A percentile compares a stretch with the other conserved stretches of the same genome.
phyloP scores from a whole-genome alignment of 1,139 yeast species.

The Scheffersomyces parashehatae region DNA sequence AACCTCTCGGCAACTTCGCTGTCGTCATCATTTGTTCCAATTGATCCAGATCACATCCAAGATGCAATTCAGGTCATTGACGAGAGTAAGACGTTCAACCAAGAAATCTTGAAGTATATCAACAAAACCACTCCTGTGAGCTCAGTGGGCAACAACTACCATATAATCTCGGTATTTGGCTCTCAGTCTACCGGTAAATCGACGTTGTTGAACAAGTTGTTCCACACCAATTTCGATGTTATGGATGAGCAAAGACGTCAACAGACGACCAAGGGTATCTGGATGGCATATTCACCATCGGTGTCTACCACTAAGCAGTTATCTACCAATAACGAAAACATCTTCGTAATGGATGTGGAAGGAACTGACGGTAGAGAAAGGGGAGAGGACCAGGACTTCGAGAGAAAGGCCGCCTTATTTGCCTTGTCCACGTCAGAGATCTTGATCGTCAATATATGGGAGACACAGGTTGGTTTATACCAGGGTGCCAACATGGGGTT shows the following conservation, averaged over 20 bases:
- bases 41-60: constrained; percentile 29
- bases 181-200: constrained; percentile 97
- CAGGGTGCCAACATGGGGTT: constrained; percentile 98
- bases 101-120: constrained; percentile 35
- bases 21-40: constrained; percentile 45
- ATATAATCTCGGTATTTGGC: constrained; percentile 93
- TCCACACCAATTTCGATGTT: constrained; percentile 86
- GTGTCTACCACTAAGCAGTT: constrained; percentile 25
- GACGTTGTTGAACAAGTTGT: constrained; percentile 79
- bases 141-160: constrained; percentile 71
- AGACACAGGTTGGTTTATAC: constrained; percentile 91
- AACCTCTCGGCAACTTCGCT: constrained; percentile 24
- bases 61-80: constrained; percentile 75
- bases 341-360: constrained; percentile 94
- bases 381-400: constrained; percentile 98
- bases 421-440: constrained; percentile 92
- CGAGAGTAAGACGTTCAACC: constrained; percentile 69
- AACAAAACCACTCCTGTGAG: constrained; percentile 30
- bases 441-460: constrained; percentile 93
- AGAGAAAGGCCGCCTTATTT: constrained; percentile 91
- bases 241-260: constrained; percentile 84
- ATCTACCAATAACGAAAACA: constrained; percentile 30
- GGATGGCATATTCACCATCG: constrained; percentile 71
- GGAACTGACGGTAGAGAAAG: constrained; percentile 98
- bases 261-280: constrained; percentile 93